These are phyloP conservation scores for Stephania japonica DNA, from an alignment of 164 flowering plant species.

Conservation along the genomic window DNA sequence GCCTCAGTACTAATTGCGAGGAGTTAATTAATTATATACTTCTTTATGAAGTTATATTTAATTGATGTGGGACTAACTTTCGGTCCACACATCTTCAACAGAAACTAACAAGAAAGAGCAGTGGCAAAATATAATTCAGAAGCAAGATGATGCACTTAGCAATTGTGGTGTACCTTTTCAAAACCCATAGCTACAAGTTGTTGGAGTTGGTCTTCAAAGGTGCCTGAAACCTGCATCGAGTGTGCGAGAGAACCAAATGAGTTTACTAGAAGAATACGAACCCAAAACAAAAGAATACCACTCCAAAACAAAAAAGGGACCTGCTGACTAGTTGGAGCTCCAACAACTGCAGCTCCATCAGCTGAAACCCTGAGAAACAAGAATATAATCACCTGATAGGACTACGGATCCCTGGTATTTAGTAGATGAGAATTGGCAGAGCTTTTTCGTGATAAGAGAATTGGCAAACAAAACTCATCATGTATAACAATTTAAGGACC, in stretches of 20 bases:
- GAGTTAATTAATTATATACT: too few relatives aligned
- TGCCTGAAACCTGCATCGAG: slow-evolving; percentile 38
- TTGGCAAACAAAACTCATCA: background rate
- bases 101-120: background rate
- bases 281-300: background rate
- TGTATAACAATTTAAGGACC: background rate
- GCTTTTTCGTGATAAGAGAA: background rate
- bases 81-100: too few relatives aligned
- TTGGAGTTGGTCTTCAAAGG: slow-evolving; percentile 54
- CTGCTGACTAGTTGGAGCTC: slow-evolving; percentile 30
- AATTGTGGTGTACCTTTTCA: slow-evolving; percentile 54
- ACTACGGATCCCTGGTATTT: background rate
- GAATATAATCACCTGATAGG: background rate
- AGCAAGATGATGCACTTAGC: background rate
- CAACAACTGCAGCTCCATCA: slow-evolving; percentile 24
- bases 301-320: slow-evolving; percentile 20
- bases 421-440: background rate
- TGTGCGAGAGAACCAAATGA: slow-evolving; percentile 8
- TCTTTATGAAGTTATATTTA: too few relatives aligned
- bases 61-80: too few relatives aligned
- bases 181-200: slow-evolving; percentile 93
- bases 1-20: too few relatives aligned
- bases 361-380: slow-evolving; percentile 35
- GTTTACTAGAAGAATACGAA: background rate
- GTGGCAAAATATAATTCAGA: background rate